phyloP scores from a whole-genome alignment of 225 moss, liverwort and hornwort species.

The Pseudoscleropodium purum region DNA sequence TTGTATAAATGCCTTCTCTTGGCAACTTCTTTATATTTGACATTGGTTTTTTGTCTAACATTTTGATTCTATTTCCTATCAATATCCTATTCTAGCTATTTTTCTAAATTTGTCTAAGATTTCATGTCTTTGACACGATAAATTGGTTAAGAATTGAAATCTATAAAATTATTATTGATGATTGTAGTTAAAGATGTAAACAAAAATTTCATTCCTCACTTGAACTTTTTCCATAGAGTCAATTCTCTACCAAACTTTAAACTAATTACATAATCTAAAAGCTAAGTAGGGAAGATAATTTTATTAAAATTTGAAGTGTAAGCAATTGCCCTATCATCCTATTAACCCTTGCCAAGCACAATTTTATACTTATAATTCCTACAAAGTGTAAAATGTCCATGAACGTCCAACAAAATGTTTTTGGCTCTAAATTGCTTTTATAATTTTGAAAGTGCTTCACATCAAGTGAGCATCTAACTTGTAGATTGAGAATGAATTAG shows the following conservation, averaged over 20 bases:
- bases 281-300: not conserved
- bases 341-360: too few relatives aligned
- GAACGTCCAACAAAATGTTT: too few relatives aligned
- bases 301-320: not conserved
- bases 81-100: not conserved
- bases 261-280: not conserved
- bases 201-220: not conserved
- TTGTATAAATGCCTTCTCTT: not conserved
- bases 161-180: not conserved
- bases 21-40: not conserved
- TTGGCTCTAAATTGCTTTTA: too few relatives aligned
- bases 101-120: rapidly evolving
- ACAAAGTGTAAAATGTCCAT: too few relatives aligned
- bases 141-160: not conserved
- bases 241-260: not conserved
- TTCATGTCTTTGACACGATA: not conserved
- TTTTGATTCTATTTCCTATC: too few relatives aligned
- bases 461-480: too few relatives aligned
- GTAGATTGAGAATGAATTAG: too few relatives aligned
- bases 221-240: not conserved
- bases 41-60: not conserved
- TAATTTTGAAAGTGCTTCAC: too few relatives aligned
- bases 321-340: too few relatives aligned
- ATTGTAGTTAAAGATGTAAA: not conserved
- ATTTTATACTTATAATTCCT: too few relatives aligned